Conservation (phyloP, 768 basidiomycete species). For the Multifurca ochricompacta region DNA sequence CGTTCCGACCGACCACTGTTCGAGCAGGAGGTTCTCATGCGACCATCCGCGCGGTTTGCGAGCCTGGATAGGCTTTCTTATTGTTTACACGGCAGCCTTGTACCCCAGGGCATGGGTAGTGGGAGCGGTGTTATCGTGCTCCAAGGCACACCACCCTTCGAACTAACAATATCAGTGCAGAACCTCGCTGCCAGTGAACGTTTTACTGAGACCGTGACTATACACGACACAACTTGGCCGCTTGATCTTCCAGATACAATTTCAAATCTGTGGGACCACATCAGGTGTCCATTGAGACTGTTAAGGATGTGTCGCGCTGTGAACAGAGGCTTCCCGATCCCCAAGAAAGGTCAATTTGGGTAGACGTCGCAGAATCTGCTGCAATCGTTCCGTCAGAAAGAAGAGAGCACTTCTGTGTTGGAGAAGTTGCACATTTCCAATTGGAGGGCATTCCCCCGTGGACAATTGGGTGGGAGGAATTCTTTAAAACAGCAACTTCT, state of each 20-base stretch:
- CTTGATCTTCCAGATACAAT: slow-evolving; percentile 57
- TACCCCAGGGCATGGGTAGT: slow-evolving; percentile 42
- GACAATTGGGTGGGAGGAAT: slow-evolving; percentile 61
- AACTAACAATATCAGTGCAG: slow-evolving; percentile 63
- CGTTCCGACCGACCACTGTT: slow-evolving; percentile 64
- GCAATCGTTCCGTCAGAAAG: slow-evolving; percentile 81
- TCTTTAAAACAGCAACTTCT: background rate
- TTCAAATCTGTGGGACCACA: slow-evolving; percentile 81
- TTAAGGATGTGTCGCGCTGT: slow-evolving; percentile 78
- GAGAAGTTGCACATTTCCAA: slow-evolving; percentile 85
- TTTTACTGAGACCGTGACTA: slow-evolving; percentile 45
- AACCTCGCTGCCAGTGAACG: slow-evolving; percentile 67
- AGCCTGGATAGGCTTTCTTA: slow-evolving; percentile 58
- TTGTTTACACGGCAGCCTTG: slow-evolving; percentile 66
- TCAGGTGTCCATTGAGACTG: slow-evolving; percentile 65
- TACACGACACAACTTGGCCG: slow-evolving; percentile 55
- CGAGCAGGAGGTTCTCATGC: slow-evolving; percentile 76
- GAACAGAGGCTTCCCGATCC: slow-evolving; percentile 64
- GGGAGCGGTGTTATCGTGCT: slow-evolving; percentile 59
- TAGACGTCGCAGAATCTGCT: slow-evolving; percentile 96
- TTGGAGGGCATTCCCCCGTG: slow-evolving; percentile 92
- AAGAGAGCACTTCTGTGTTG: slow-evolving; percentile 78
- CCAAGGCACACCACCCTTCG: slow-evolving; percentile 83
- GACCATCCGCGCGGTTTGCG: slow-evolving; percentile 77
- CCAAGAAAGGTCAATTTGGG: slow-evolving; percentile 56